These are phyloP conservation scores for Arabidopsis hybrid DNA, from an alignment of 441 rosid genomes.

Conservation along the genomic window DNA sequence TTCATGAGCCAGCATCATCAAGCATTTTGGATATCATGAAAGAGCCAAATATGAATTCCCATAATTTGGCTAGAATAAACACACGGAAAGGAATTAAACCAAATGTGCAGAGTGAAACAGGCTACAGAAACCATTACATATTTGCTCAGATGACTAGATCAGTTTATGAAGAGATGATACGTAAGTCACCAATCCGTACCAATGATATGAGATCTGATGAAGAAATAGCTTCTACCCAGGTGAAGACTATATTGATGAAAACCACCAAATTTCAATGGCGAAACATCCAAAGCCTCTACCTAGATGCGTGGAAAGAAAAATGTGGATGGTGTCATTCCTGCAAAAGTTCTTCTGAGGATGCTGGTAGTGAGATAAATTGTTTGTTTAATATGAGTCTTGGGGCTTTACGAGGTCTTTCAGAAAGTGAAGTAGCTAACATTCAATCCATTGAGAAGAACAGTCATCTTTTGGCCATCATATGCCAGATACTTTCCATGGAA, in stretches of 20 bases:
- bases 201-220: slow-evolving; percentile 60
- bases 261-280: slow-evolving; percentile 70
- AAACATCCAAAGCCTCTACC: slow-evolving; percentile 49
- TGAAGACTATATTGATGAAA: slow-evolving; percentile 78
- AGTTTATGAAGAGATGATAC: slow-evolving; percentile 70
- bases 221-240: slow-evolving; percentile 70
- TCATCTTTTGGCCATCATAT: slow-evolving; percentile 60
- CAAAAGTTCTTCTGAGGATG: slow-evolving; percentile 59
- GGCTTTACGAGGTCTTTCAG: slow-evolving; percentile 52
- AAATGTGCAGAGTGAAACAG: slow-evolving; percentile 47
- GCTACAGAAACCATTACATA: slow-evolving; percentile 73
- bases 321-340: slow-evolving; percentile 99
- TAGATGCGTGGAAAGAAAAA: slow-evolving; percentile 67
- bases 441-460: slow-evolving; percentile 53
- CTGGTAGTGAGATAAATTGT: slow-evolving; percentile 73
- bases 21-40: slow-evolving; percentile 47
- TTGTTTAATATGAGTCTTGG: slow-evolving; percentile 69
- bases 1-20: slow-evolving; percentile 52
- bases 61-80: slow-evolving; percentile 43
- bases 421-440: slow-evolving; percentile 52
- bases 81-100: slow-evolving; percentile 44
- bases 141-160: slow-evolving; percentile 78
- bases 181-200: slow-evolving; percentile 53
- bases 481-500: slow-evolving; percentile 71
- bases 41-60: slow-evolving; percentile 44